Conservation (phyloP, 352 stramenopile genomes). For the Globisporangium nodosum region DNA sequence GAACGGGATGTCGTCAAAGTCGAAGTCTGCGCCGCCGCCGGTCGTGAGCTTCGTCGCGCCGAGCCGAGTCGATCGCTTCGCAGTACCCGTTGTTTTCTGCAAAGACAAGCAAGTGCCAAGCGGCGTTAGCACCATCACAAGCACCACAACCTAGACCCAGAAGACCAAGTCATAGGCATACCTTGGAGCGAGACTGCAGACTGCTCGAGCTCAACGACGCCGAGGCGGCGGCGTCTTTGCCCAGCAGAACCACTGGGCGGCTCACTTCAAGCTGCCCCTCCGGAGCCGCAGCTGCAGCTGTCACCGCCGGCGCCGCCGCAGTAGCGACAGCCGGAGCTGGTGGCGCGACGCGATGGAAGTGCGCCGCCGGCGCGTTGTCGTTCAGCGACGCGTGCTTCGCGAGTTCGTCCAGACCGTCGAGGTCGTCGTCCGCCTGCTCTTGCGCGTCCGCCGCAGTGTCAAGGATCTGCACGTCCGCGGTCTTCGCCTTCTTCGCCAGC, state of each 20-base stretch:
- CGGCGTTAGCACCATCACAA: not conserved
- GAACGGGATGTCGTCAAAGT: slow-evolving; percentile 88
- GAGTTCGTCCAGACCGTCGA: slow-evolving; percentile 74
- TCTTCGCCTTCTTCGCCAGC: slow-evolving; percentile 81
- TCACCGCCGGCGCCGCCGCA: not conserved
- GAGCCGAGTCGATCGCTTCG: slow-evolving; percentile 53
- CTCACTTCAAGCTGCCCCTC: slow-evolving; percentile 46
- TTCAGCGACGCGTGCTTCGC: slow-evolving; percentile 67
- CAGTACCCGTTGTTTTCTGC: slow-evolving; percentile 32
- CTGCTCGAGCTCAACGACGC: slow-evolving; percentile 29
- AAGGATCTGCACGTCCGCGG: slow-evolving; percentile 55
- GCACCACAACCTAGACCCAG: not conserved
- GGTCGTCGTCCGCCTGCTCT: slow-evolving; percentile 37
- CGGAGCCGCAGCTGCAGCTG: slow-evolving; percentile 1
- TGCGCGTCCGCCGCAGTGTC: slow-evolving; percentile 13
- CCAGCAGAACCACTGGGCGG: slow-evolving; percentile 68
- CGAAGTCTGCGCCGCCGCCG: slow-evolving; percentile 55
- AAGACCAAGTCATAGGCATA: slow-evolving; percentile 6
- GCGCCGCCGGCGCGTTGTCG: slow-evolving; percentile 19
- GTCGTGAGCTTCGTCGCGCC: slow-evolving; percentile 76
- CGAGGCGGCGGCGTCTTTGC: slow-evolving; percentile 47
- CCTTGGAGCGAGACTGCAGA: slow-evolving; percentile 59
- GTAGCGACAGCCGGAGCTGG: not conserved
- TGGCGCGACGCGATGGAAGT: slow-evolving; percentile 35
- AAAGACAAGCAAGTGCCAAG: not conserved